Percentiles rank a stretch among this genome's conserved stretches.
Conservation (phyloP, 495 filamentous ascomycete species). For the Pseudevernia furfuracea region DNA sequence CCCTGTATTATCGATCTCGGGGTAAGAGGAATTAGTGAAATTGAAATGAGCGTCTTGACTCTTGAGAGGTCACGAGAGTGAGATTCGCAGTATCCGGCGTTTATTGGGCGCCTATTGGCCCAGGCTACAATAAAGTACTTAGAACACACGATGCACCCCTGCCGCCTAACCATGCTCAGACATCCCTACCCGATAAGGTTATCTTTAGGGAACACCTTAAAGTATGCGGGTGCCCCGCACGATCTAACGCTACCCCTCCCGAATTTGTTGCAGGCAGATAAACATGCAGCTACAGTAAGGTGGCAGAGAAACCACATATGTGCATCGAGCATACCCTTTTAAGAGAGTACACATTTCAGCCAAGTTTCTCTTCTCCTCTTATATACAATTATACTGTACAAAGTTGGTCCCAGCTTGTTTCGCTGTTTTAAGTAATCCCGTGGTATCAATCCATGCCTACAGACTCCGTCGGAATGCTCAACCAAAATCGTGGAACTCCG, state of each 20-base stretch:
- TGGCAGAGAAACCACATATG: neutral
- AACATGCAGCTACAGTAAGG: too few relatives aligned
- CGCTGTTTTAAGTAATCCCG: neutral
- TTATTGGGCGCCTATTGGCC: neutral
- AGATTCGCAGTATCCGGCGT: neutral
- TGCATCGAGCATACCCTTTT: too few relatives aligned
- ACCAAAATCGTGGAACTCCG: neutral
- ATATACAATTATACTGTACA: neutral
- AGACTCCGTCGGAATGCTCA: neutral
- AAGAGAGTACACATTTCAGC: neutral
- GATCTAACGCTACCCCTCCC: neutral
- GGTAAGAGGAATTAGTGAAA: neutral
- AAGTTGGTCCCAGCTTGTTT: neutral
- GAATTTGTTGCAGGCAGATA: neutral
- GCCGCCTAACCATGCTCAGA: neutral
- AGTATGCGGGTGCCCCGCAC: neutral
- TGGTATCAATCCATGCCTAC: constrained; percentile 17
- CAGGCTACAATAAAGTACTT: too few relatives aligned
- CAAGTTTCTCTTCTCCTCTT: neutral
- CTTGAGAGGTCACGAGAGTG: neutral
- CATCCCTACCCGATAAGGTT: neutral
- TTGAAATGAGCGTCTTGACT: neutral
- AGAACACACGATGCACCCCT: neutral
- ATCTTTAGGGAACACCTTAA: neutral
- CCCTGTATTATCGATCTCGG: neutral